Evolutionary conservation across 768 basidiomycete genomes (phyloP), one percentile per base, ranked within the genome.

Genomic region (Pleurotus tuoliensis): DNA sequence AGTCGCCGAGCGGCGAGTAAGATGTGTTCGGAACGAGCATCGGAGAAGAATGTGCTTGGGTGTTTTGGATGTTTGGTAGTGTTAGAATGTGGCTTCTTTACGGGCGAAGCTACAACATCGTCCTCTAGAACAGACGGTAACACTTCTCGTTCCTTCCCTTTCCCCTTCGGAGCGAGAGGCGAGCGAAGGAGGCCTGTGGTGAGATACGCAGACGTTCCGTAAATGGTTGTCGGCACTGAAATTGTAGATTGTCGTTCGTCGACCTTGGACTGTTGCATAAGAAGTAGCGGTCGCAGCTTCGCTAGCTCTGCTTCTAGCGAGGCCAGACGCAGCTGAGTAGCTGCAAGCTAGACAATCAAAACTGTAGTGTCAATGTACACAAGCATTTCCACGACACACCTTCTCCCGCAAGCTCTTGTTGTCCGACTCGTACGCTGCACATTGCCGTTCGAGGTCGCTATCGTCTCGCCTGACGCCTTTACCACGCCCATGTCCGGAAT

Each of bases 21-120:
- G 9, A 90, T 70, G 62, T 88, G 88, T 62, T 91, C 89, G 0
- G 79, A 76, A 46, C 86, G 80, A 3, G 89, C 90, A 59, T 92
- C 90, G 1, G 85, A 71, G 59, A 77, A 66, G 44, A 80, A 57
- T 40, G 79, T 66, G 37, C 63, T 63, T 4, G 66, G 66, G 0
- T 63, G 69, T 30, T 60, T 49, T 20, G 57, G 30, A 49, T 67
- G 66, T 56, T 67, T 65, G 62, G 58, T 38, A 56, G 58, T 59
- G 24, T 60, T 50, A 22, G 20, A 37, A 12, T 45, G 43, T 12
- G 39, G 52, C 5, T 52, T 53, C 20, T 20, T 20, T n/a, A n/a
- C n/a, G n/a, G n/a, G n/a, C n/a, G n/a, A n/a, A n/a, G n/a, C n/a
- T n/a, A n/a, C n/a, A n/a, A n/a, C n/a, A n/a, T n/a, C n/a, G n/a